Percentiles rank a stretch among this genome's conserved stretches.
Conservation (phyloP, 208 protist genomes). For the Crithidia thermophila region DNA sequence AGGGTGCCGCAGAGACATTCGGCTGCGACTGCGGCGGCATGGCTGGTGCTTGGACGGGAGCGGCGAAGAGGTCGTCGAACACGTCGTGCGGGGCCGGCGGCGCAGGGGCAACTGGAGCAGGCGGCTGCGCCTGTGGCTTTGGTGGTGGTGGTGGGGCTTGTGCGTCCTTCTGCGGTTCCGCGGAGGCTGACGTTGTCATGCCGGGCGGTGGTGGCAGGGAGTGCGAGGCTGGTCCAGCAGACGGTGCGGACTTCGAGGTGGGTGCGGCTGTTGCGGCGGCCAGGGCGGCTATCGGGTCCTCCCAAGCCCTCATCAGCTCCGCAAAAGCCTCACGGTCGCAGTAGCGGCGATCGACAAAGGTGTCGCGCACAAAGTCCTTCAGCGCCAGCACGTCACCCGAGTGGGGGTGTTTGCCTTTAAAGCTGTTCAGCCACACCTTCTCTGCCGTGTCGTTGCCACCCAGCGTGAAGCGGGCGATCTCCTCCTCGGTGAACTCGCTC, state of each 20-base stretch:
- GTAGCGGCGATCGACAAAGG: slow-evolving; percentile 43
- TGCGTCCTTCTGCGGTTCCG: background rate
- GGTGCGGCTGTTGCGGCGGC: background rate
- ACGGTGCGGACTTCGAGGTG: background rate
- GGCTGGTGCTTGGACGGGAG: slow-evolving; percentile 27
- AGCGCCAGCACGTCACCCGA: slow-evolving; percentile 48
- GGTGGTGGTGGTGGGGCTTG: background rate
- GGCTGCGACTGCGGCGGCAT: slow-evolving; percentile 7
- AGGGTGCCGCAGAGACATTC: background rate
- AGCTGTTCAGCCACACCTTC: slow-evolving; percentile 63
- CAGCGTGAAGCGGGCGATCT: slow-evolving; percentile 52
- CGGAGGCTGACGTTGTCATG: background rate
- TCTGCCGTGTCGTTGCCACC: slow-evolving; percentile 72
- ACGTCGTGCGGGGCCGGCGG: slow-evolving; percentile 30
- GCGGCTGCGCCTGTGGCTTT: background rate
- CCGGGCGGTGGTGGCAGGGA: background rate
- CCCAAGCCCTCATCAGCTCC: slow-evolving; percentile 37
- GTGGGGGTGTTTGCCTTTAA: slow-evolving; percentile 36
- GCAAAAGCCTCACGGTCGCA: slow-evolving; percentile 33
- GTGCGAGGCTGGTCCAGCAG: background rate
- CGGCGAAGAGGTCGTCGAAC: slow-evolving; percentile 58
- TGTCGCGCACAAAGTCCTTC: slow-evolving; percentile 45
- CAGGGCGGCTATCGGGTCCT: slow-evolving; percentile 13
- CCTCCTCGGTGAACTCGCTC: slow-evolving; percentile 80
- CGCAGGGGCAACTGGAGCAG: slow-evolving; percentile 7